phyloP scores from a whole-genome alignment of 345 rosid species.

The Hypericum androsaemum region DNA sequence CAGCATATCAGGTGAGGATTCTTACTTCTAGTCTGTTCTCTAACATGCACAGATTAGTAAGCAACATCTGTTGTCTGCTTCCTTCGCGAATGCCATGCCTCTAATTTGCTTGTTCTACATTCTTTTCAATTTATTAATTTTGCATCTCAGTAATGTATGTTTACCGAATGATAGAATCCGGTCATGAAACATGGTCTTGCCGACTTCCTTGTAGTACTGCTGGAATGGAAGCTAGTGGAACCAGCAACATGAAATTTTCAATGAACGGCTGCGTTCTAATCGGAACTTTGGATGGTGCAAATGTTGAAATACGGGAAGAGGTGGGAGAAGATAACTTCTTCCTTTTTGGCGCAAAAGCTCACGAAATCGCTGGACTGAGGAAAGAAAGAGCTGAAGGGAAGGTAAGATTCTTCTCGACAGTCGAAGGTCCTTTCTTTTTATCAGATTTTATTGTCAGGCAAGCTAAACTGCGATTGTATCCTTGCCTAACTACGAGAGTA shows the following conservation, averaged over 20 bases:
- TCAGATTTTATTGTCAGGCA: not conserved
- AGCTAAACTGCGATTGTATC: conserved; percentile 1
- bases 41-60: not conserved
- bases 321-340: conserved; percentile 78
- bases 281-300: conserved; percentile 83
- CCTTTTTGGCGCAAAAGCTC: conserved; percentile 74
- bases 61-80: not conserved
- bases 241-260: conserved; percentile 87
- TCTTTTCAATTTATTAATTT: too few relatives aligned
- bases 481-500: conserved; percentile 13
- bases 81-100: not conserved
- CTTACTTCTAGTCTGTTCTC: conserved; percentile 5
- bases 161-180: too few relatives aligned
- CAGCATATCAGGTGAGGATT: conserved; percentile 64
- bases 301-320: conserved; percentile 73
- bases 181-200: too few relatives aligned
- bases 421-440: not conserved
- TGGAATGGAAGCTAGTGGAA: conserved; percentile 98
- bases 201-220: conserved; percentile 42
- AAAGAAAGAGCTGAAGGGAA: conserved; percentile 66
- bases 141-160: too few relatives aligned
- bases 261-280: conserved; percentile 78
- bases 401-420: conserved; percentile 22
- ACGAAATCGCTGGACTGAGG: conserved; percentile 57
- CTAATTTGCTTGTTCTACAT: too few relatives aligned